Conservation (phyloP, 805 yeast genomes). For the Candida quercuum region DNA sequence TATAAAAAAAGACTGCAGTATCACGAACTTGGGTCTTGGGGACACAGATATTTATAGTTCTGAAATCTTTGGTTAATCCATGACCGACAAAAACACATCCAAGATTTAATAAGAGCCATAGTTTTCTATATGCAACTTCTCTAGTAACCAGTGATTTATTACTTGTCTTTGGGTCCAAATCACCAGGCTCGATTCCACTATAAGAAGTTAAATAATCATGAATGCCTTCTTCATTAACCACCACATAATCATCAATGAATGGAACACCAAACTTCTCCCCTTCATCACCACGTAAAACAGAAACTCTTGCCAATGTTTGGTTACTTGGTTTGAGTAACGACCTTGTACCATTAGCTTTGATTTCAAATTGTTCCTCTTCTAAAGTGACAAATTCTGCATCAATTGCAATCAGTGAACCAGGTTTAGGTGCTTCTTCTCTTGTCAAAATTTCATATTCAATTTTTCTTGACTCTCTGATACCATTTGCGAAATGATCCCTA, state of each 20-base stretch:
- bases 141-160: constrained; percentile 66
- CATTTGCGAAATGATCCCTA: constrained; percentile 68
- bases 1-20: constrained; percentile 74
- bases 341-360: constrained; percentile 66
- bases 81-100: constrained; percentile 96
- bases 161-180: constrained; percentile 67
- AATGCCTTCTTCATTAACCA: constrained; percentile 60
- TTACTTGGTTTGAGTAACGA: constrained; percentile 68
- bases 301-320: constrained; percentile 80
- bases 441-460: constrained; percentile 69
- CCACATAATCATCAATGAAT: constrained; percentile 89
- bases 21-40: constrained; percentile 85
- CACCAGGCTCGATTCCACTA: constrained; percentile 94
- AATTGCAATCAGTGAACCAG: constrained; percentile 80
- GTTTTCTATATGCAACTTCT: constrained; percentile 78
- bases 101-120: constrained; percentile 84
- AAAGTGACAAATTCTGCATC: constrained; percentile 95
- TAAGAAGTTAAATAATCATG: constrained; percentile 84
- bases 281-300: constrained; percentile 70
- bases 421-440: constrained; percentile 60
- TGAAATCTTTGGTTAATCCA: constrained; percentile 84
- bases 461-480: constrained; percentile 50
- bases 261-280: constrained; percentile 67
- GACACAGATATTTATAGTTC: constrained; percentile 87
- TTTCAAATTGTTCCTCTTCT: constrained; percentile 73